Evolutionary conservation across 257 asterid genomes (phyloP), one percentile per base, ranked within the genome.

Genomic region (Plectranthus barbatus): DNA sequence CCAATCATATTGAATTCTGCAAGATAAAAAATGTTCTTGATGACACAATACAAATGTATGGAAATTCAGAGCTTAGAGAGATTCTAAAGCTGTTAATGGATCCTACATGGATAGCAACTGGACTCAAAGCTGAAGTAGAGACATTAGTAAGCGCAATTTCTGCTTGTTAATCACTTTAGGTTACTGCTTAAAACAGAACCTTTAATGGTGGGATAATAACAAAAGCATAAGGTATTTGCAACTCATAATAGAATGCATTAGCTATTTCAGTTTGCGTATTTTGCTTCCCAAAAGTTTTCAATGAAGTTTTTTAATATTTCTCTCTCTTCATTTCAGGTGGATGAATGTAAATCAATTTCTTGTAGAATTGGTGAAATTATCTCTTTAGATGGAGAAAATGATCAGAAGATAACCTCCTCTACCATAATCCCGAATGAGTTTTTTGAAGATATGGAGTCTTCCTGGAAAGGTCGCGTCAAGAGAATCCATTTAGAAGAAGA

Each of bases 391-490:
- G 88, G 97, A 50, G 99, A 92, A 81, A 76, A 29, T 44, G 96
- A 89, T 79, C 86, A 87, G 72, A 86, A 74, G 74, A 74, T 77
- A 53, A 71, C 84, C 66, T 80, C 91, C 33, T 74, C 53, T 53
- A 10, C 63, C 23, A 23, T 58, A 17, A 72, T 92, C 75, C 99
- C 97, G 7, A 75, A 74, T 57, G 95, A 83, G 45, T 92, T 92
- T 73, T 89, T 89, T 53, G 91, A 83, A 74, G 96, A 85, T 73
- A 84, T 85, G 90, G 97, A 92, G 75, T 77, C 84, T n/a, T 78
- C 91, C 29, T 92, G 99, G 99, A 92, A 92, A 81, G 90, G 97
- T 26, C 99, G 99, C 70, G 88, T 92, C 52, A 92, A 89, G 80
- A 79, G 93, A 79, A 77, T 92, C 70, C 97, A 92, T 82, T 73